Conservation (phyloP, 164 flowering plant genomes). For the Umbilicus rupestris region DNA sequence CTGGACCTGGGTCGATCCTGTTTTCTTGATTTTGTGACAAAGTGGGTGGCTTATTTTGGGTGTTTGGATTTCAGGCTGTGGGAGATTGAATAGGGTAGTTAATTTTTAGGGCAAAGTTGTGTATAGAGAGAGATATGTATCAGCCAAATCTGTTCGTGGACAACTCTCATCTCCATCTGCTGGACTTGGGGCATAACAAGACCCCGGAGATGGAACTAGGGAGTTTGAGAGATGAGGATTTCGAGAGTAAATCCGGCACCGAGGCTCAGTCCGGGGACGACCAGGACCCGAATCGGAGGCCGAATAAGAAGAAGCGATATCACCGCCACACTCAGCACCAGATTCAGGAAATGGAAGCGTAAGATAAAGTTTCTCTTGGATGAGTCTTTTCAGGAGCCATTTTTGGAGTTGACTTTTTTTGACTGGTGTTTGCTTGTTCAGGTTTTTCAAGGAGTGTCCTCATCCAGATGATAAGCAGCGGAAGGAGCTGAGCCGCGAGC, state of each 20-base stretch:
- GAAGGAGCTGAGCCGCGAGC: conserved; percentile 69
- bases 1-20: neutral
- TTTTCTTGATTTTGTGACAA: neutral
- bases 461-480: conserved; percentile 97
- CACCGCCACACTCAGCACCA: conserved; percentile 96
- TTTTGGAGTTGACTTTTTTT: neutral
- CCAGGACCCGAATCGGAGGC: conserved; percentile 40
- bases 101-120: neutral
- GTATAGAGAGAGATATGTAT: conserved; percentile 25
- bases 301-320: conserved; percentile 49
- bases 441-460: conserved; percentile 87
- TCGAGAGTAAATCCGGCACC: conserved; percentile 54
- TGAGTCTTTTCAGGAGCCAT: neutral
- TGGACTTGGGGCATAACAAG: conserved; percentile 25
- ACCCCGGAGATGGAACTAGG: conserved; percentile 32
- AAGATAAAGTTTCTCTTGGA: conserved; percentile 9
- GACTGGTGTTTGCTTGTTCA: conserved; percentile 9
- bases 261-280: conserved; percentile 56
- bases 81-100: neutral
- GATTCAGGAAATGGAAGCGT: conserved; percentile 87
- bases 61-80: neutral
- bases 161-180: conserved; percentile 18
- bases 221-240: conserved; percentile 37
- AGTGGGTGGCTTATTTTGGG: neutral
- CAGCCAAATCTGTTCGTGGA: conserved; percentile 49